Base-by-base conservation (phyloP, 2,329 filamentous ascomycete genomes). In the Didymella exigua region DNA sequence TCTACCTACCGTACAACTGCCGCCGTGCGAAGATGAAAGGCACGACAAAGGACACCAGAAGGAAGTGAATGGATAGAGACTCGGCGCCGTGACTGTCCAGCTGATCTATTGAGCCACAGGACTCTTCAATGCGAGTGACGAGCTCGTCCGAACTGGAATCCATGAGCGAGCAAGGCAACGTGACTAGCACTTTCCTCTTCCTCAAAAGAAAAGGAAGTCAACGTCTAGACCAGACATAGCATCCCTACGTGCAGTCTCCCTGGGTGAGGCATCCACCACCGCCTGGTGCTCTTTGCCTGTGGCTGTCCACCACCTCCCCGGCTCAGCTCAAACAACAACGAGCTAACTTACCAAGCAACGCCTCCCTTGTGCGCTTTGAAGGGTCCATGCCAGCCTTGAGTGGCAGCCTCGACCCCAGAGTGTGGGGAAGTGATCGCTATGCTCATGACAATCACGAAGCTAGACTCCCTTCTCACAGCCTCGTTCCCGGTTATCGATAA, bases 281-380 rank as follows among this genome's bases (percentile, higher is more conserved):
- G 24, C 26, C 19, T 23, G 27, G 27, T 21, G 16, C 10, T 14
- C 16, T 37, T 41, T n/a, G 10, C 31, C 45, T 21, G 14, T 29
- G 40, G 24, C 21, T 6, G 11, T 26, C 21, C 45, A 19, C 21
- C 19, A n/a, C 30, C 16, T 21, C 11, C 37, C 24, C 23, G 16
- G 24, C 30, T n/a, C 11, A 8, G 14, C 29, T 21, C 19, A 21
- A 34, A n/a, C 19, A 18, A 33, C 19, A n/a, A n/a, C 9, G 18
- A 24, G 11, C 30, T 6, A 26, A 49, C 63, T 14, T 63, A 77
- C 75, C 66, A 46, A 73, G 66, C 6, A 79, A 67, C 36, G 70
- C 75, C 7, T 75, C 75, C n/a, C 75, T 73, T 47, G 77, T 78
- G 56, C 74, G 74, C 34, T 77, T 70, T 18, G 73, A 72, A 37